Conservation (phyloP, 192 early-diverging fungal genomes). For the Linnemannia zychae region DNA sequence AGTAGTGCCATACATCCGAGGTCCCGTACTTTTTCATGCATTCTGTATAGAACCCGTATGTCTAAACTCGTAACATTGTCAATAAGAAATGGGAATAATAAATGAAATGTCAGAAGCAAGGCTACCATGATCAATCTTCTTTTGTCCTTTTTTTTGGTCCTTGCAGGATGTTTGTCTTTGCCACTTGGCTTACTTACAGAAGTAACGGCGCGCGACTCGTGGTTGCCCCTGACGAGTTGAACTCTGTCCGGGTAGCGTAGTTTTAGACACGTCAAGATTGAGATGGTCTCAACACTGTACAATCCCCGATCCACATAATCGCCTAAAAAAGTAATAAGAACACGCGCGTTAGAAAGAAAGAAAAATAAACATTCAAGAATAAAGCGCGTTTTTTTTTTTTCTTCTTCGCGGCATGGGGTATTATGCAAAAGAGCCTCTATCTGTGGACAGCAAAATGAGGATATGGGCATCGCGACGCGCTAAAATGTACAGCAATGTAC, state of each 20-base stretch:
- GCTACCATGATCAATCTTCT: too few species aligned
- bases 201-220: conserved; percentile 94
- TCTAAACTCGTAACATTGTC: conserved; percentile 59
- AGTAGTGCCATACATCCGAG: conserved; percentile 89
- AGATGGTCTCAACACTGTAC: conserved; percentile 93
- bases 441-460: too few species aligned
- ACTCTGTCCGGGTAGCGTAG: conserved; percentile 91
- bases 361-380: too few species aligned
- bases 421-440: too few species aligned
- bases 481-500: background rate
- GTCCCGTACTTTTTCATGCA: conserved; percentile 91
- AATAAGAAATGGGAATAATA: too few species aligned
- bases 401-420: too few species aligned
- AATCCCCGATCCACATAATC: conserved; percentile 92
- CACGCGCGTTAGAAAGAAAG: background rate
- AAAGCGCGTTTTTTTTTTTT: background rate
- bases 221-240: conserved; percentile 93
- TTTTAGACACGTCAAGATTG: conserved; percentile 89
- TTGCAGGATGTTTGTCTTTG: too few species aligned
- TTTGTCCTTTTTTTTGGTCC: too few species aligned
- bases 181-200: conserved; percentile 64
- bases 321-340: conserved; percentile 58
- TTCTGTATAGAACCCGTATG: conserved; percentile 96
- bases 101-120: too few species aligned
- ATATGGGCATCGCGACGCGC: too few species aligned